Base-by-base conservation (phyloP, 208 protist species). In the Spongospora subterranea region DNA sequence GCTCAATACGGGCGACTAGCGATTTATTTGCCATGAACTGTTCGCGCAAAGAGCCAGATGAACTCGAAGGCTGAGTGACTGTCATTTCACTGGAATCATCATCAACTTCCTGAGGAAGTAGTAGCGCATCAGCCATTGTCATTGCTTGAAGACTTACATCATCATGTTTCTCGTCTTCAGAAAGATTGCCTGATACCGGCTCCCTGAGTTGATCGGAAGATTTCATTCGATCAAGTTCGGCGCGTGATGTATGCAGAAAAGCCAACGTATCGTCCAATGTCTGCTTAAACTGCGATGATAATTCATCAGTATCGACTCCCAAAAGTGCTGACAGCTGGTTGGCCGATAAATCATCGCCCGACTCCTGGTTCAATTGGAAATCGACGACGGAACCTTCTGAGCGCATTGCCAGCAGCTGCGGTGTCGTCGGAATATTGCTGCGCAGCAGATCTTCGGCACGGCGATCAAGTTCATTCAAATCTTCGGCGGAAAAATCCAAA, bases 371-470 rank as follows among this genome's bases (percentile, higher is more conserved):
- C 50, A 60, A 60, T 60, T 24, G 50, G 50, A 60, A 60, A 60
- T 60, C 50, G 35, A 82, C 6, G 6, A n/a, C 6, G 35, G 71
- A 40, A 6, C 17, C 17, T 20, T 45, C 35, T 20, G 71, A 43
- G 13, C 13, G 17, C n/a, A 82, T 39, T n/a, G 71, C n/a, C 71
- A 82, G n/a, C 71, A 82, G 71, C n/a, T 82, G 71, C 13, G 71
- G 71, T 20, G 71, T 82, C 17, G 71, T 82, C 71, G 71, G 71
- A n/a, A 82, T 82, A 43, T 82, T 6, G 35, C 71, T 82, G 71
- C 71, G 71, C 6, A 82, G 71, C 6, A 82, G 71, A 20, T 35
- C 71, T 43, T 82, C 71, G n/a, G 71, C 71, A 43, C 71, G 71
- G 35, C 71, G 71, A 43, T 82, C 71, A 6, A 82, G 71, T 35